Conservation (phyloP, 768 basidiomycete genomes). For the Melanogaster broomeanus region DNA sequence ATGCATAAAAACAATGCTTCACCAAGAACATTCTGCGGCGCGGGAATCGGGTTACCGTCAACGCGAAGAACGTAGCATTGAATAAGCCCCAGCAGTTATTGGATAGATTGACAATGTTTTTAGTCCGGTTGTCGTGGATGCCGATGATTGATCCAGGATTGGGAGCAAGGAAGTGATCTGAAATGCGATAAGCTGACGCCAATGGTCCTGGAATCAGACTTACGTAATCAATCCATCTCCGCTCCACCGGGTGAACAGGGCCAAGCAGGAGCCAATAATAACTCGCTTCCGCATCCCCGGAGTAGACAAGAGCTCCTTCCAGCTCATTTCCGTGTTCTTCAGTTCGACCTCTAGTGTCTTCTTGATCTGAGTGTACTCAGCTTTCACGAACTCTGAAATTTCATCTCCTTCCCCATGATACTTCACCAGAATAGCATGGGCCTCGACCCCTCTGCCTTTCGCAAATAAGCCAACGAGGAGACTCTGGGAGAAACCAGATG, state of each 20-base stretch:
- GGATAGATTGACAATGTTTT: slow-evolving; percentile 15
- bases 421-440: slow-evolving; percentile 47
- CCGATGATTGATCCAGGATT: slow-evolving; percentile 19
- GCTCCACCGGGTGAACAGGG: slow-evolving; percentile 14
- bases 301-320: slow-evolving; percentile 2
- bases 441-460: slow-evolving; percentile 53
- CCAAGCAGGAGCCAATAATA: slow-evolving; percentile 11
- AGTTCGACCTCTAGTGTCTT: slow-evolving; percentile 44
- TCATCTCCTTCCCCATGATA: slow-evolving; percentile 63
- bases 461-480: slow-evolving; percentile 67
- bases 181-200: neutral
- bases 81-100: slow-evolving; percentile 12
- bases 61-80: slow-evolving; percentile 1
- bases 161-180: slow-evolving; percentile 11
- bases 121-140: slow-evolving; percentile 19
- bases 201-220: neutral
- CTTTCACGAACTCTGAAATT: slow-evolving; percentile 53
- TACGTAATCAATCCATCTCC: slow-evolving; percentile 15
- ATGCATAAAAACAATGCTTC: neutral
- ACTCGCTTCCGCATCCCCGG: slow-evolving; percentile 18
- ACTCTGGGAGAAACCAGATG: slow-evolving; percentile 62
- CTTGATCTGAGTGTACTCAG: slow-evolving; percentile 58
- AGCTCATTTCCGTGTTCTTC: neutral
- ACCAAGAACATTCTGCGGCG: slow-evolving; percentile 17
- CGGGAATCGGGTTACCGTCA: slow-evolving; percentile 14